These are phyloP conservation scores for Cicer judaicum DNA, from an alignment of 306 rosid species.

Conservation along the genomic window DNA sequence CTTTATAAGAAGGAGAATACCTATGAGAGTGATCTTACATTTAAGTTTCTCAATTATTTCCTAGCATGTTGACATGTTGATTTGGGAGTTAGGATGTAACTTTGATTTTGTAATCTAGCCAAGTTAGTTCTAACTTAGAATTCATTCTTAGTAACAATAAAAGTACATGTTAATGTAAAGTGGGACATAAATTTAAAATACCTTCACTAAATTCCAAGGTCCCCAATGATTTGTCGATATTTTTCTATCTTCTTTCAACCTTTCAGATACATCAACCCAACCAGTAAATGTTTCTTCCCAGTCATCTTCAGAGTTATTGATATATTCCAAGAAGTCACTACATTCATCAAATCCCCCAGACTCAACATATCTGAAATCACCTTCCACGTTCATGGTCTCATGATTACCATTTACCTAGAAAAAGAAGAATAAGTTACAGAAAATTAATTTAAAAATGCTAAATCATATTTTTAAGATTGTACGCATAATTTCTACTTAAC, in stretches of 20 bases:
- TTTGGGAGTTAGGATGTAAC: not conserved
- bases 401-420: constrained; percentile 90
- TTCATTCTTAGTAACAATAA: constrained; percentile 14
- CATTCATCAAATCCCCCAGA: constrained; percentile 86
- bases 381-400: constrained; percentile 95
- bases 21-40: too few species aligned
- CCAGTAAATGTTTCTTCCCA: constrained; percentile 74
- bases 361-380: constrained; percentile 88
- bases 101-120: not conserved
- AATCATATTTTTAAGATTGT: constrained; percentile 21
- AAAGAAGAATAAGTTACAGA: constrained; percentile 21
- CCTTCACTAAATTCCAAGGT: constrained; percentile 88
- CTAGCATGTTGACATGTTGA: constrained; percentile 1
- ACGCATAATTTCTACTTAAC: constrained; percentile 2
- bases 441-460: constrained; percentile 23
- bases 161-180: constrained; percentile 10
- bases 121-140: constrained; percentile 6
- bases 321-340: constrained; percentile 73
- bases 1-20: too few species aligned
- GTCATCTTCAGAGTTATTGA: constrained; percentile 57
- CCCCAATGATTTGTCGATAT: constrained; percentile 68
- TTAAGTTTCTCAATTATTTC: too few species aligned
- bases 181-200: constrained; percentile 51
- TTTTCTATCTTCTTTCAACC: constrained; percentile 61
- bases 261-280: constrained; percentile 74